phyloP scores from a whole-genome alignment of 2,329 filamentous ascomycete species.

The Xylariaceae sp. region DNA sequence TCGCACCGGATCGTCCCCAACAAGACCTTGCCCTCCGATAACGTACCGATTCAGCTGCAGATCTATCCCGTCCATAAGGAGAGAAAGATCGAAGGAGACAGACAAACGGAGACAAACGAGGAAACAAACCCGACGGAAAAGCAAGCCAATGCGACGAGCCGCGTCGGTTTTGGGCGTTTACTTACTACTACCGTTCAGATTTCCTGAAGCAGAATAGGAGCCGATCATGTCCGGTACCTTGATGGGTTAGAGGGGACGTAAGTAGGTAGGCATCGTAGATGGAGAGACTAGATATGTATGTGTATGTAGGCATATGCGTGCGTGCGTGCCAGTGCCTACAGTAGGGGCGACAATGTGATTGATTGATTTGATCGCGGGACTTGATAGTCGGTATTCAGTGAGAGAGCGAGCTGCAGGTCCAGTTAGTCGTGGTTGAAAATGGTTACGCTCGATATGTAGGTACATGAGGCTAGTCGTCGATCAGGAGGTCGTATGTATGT shows the following conservation, averaged over 20 bases:
- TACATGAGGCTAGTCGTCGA: not conserved
- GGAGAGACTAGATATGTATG: not conserved
- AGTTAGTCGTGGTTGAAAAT: not conserved
- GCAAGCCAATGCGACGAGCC: constrained; percentile 6
- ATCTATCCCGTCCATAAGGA: not conserved
- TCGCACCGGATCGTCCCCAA: not conserved
- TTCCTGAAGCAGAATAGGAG: not conserved
- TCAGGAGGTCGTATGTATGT: not conserved
- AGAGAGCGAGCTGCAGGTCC: too few relatives aligned
- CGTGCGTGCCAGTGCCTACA: too few relatives aligned
- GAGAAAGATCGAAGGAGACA: not conserved
- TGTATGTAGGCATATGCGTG: too few relatives aligned
- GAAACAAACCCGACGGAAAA: constrained; percentile 1
- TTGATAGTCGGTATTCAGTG: too few relatives aligned
- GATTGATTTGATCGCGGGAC: too few relatives aligned
- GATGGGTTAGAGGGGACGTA: not conserved
- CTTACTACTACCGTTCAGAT: not conserved
- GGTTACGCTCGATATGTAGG: not conserved
- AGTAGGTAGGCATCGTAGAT: not conserved
- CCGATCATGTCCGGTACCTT: not conserved
- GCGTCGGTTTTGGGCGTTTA: not conserved
- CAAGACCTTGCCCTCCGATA: not conserved
- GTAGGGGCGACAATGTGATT: constrained; percentile 2
- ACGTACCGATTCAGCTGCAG: not conserved
- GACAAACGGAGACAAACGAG: constrained; percentile 11